phyloP scores from a whole-genome alignment of 768 basidiomycete genomes.

The Hemileccinum rubropunctum region DNA sequence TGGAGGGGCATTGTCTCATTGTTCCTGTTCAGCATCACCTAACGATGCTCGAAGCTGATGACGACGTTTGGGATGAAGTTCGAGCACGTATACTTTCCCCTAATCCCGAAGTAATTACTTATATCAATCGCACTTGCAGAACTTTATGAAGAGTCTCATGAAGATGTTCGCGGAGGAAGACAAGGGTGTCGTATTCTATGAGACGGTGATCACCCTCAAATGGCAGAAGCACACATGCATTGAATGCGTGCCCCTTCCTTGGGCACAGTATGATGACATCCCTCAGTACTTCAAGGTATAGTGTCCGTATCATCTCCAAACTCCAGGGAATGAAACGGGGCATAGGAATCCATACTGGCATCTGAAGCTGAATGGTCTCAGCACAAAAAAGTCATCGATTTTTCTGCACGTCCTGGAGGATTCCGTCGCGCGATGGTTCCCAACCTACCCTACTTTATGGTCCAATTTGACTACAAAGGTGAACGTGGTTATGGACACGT shows the following conservation, averaged over 20 bases:
- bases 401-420: conserved; percentile 84
- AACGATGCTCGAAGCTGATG: conserved; percentile 88
- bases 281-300: conserved; percentile 91
- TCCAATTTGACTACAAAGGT: conserved; percentile 97
- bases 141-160: conserved; percentile 92
- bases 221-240: conserved; percentile 90
- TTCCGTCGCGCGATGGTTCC: conserved; percentile 95
- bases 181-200: conserved; percentile 93
- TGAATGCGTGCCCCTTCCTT: conserved; percentile 91
- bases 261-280: conserved; percentile 80
- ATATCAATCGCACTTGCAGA: conserved; percentile 34
- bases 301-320: not conserved
- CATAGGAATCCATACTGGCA: conserved; percentile 85
- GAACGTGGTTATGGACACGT: conserved; percentile 98
- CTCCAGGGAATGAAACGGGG: conserved; percentile 6
- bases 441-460: conserved; percentile 98
- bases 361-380: conserved; percentile 98
- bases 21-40: conserved; percentile 95
- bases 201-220: conserved; percentile 85
- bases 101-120: conserved; percentile 1
- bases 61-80: conserved; percentile 98
- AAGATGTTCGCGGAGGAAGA: conserved; percentile 91
- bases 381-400: conserved; percentile 96
- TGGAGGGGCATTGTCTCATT: conserved; percentile 90
- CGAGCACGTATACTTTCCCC: conserved; percentile 49